Evolutionary conservation across 2,329 filamentous ascomycete genomes (phyloP), one percentile per base, ranked within the genome.

Genomic region (Aureobasidium vineae): DNA sequence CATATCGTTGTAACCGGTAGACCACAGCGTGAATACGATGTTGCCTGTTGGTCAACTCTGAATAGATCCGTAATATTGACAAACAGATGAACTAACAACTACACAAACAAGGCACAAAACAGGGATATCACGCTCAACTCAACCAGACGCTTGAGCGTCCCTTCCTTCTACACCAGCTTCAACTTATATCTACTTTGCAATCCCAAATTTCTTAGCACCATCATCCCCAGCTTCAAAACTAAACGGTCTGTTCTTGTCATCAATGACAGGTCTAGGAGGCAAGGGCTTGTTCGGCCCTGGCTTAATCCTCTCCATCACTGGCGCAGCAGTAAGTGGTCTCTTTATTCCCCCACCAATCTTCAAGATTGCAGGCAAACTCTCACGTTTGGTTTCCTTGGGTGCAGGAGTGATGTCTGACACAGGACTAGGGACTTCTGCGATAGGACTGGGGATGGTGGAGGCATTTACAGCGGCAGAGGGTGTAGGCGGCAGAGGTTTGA

Each of bases 191-290:
- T 56, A 61, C 41, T 49, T 61, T 11, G 57, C 57, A 26, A 61
- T 38, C 11, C 57, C 57, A 38, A 47, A 61, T 19, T 61, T 38
- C 40, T 45, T 16, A 21, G 26, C 43, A 5, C 16, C 43, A 49
- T 61, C 57, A 52, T 52, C 59, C 1, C 59, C 59, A n/a, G 31
- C 23, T 6, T 63, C 59, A 26, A 63, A 52, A 40, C 59, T 63
- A 28, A 63, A 63, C 11, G 59, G 59, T 26, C 59, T 52, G 7
- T 63, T 11, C 59, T 63, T 63, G 4, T 21, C 59, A 38, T n/a
- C 16, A 16, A 26, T 13, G 2, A 63, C 41, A 11, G 43, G 59
- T 63, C 59, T 63, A 10, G 59, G 31, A 40, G 59, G 59, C 15
- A 63, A 41, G n/a, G 59, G 59, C 33, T 63, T 63, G 10, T 52